Conservation (phyloP, 192 early-diverging fungal species). For the Dispira simplex region DNA sequence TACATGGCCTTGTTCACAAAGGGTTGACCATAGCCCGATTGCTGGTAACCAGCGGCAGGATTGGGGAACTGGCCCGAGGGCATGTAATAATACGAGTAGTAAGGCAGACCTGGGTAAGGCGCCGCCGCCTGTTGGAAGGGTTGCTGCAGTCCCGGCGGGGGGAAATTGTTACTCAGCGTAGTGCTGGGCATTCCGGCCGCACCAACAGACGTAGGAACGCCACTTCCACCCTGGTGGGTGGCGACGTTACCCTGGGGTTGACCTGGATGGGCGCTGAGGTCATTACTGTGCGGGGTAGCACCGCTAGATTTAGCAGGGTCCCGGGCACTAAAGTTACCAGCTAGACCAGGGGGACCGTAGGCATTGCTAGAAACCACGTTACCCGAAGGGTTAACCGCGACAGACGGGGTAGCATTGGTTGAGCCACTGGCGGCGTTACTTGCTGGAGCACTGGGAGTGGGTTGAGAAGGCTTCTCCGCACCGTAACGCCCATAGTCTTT, state of each 20-base stretch:
- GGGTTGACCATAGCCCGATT: constrained; percentile 74
- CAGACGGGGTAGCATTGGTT: constrained; percentile 8
- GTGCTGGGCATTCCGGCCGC: neutral
- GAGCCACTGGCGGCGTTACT: constrained; percentile 10
- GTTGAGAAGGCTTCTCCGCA: neutral
- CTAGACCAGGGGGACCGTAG: constrained; percentile 8
- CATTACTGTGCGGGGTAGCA: constrained; percentile 12
- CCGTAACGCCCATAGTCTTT: constrained; percentile 8
- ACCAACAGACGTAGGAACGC: constrained; percentile 14
- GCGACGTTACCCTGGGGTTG: constrained; percentile 9
- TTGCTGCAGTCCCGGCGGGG: constrained; percentile 24
- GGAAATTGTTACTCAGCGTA: constrained; percentile 7
- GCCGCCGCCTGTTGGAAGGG: constrained; percentile 21
- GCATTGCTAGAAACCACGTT: neutral
- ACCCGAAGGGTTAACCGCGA: constrained; percentile 3
- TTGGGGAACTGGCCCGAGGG: constrained; percentile 66
- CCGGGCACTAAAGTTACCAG: constrained; percentile 2
- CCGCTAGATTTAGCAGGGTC: neutral
- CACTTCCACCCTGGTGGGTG: too few species aligned
- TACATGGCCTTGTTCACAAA: constrained; percentile 86
- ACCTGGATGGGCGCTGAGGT: constrained; percentile 11
- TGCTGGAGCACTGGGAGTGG: neutral
- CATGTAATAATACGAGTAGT: constrained; percentile 75
- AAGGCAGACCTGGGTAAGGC: constrained; percentile 49
- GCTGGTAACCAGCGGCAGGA: constrained; percentile 49